Percentiles rank a stretch among this genome's conserved stretches.
phyloP scores from a whole-genome alignment of 352 stramenopile genomes.

The Phytophthora sp. region DNA sequence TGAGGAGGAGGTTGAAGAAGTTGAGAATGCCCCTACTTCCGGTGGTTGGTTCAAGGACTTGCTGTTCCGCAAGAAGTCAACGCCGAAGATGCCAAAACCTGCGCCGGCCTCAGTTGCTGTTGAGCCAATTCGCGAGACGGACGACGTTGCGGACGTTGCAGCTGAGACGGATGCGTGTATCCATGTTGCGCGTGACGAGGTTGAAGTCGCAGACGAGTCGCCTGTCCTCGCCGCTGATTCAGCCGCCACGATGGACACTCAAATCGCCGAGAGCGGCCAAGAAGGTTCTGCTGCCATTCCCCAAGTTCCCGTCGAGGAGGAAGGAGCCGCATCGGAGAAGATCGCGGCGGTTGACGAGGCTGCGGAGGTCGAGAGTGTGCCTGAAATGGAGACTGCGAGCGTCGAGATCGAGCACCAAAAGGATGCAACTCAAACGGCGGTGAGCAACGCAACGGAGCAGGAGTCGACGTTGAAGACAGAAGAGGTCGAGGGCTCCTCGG shows the following conservation, averaged over 20 bases:
- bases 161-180: constrained; percentile 25
- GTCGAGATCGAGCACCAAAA: constrained; percentile 11
- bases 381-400: constrained; percentile 3
- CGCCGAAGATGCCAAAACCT: background rate
- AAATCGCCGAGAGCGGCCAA: background rate
- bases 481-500: background rate
- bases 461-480: constrained; percentile 2
- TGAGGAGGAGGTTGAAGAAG: background rate
- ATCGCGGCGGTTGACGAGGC: background rate
- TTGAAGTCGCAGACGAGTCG: constrained; percentile 23
- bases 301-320: constrained; percentile 10
- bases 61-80: constrained; percentile 25
- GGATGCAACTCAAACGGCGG: background rate
- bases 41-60: constrained; percentile 28
- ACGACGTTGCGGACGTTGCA: background rate
- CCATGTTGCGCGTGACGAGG: constrained; percentile 14
- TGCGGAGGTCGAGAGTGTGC: background rate
- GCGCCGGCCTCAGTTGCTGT: background rate
- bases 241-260: background rate
- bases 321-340: background rate
- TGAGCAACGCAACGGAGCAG: background rate
- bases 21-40: background rate
- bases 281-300: constrained; percentile 37
- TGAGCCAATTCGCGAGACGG: background rate
- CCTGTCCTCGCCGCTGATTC: constrained; percentile 11